phyloP scores from a whole-genome alignment of 208 protist species.

The Endotrypanum monterogeii region DNA sequence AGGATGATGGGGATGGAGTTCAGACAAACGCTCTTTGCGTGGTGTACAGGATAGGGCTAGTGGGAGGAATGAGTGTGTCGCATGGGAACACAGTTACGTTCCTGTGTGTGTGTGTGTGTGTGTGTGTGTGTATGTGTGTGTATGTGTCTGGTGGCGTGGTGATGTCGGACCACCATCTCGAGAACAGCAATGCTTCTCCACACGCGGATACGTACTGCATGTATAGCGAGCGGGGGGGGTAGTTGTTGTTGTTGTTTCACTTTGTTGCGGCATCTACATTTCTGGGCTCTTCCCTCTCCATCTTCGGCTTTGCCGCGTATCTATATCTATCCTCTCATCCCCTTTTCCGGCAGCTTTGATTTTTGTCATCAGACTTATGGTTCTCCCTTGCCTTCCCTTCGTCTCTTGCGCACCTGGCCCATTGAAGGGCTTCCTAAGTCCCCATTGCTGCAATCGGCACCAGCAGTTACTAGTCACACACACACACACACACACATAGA shows the following conservation, averaged over 20 bases:
- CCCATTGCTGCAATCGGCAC: neutral
- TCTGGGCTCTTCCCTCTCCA: neutral
- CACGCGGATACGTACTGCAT: neutral
- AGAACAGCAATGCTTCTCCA: neutral
- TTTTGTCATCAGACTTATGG: neutral
- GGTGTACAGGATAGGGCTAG: neutral
- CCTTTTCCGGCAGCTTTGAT: neutral
- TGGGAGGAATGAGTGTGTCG: neutral
- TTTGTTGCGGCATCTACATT: neutral
- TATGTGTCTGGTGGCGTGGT: neutral
- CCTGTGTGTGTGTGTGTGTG: neutral
- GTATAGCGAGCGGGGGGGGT: neutral
- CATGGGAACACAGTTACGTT: neutral
- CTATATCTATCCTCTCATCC: neutral
- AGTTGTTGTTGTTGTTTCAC: neutral
- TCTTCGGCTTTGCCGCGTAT: neutral
- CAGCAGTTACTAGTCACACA: neutral
- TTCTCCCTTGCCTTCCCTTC: neutral
- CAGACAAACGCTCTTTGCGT: neutral
- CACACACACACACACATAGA: conserved; percentile 3
- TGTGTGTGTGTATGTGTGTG: neutral
- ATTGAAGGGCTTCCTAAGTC: neutral
- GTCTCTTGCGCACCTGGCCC: neutral
- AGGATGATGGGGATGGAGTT: neutral
- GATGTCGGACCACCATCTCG: too few species aligned